Percentiles rank a stretch among this genome's conserved stretches.
These are phyloP conservation scores for Panicum miliaceum DNA, from an alignment of 176 grass and related monocot genomes.

Conservation along the genomic window DNA sequence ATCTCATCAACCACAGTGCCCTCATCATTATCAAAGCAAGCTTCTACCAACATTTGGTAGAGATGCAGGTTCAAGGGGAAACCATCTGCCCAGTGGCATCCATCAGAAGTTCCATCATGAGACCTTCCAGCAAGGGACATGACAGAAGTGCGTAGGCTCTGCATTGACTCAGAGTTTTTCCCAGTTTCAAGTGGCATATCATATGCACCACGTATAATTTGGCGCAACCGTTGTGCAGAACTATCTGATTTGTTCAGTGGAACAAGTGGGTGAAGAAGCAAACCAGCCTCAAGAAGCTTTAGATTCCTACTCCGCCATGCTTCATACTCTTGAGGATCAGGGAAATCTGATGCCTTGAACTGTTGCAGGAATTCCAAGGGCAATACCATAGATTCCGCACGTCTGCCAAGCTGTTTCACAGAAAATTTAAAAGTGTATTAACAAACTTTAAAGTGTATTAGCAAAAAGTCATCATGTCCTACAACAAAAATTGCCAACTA, in stretches of 20 bases:
- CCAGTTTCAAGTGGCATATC: constrained; percentile 89
- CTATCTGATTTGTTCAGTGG: constrained; percentile 75
- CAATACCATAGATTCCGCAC: constrained; percentile 80
- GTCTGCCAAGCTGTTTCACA: constrained; percentile 77
- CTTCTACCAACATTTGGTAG: constrained; percentile 91
- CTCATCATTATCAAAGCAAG: constrained; percentile 93
- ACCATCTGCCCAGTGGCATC: constrained; percentile 96
- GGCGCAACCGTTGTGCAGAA: constrained; percentile 73
- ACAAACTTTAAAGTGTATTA: background rate
- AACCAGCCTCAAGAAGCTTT: constrained; percentile 86
- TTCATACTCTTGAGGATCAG: constrained; percentile 79
- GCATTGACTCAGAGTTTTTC: constrained; percentile 92
- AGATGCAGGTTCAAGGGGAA: constrained; percentile 90
- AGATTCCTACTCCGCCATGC: constrained; percentile 82
- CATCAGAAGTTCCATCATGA: constrained; percentile 83
- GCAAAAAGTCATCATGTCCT: background rate
- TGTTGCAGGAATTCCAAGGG: constrained; percentile 96
- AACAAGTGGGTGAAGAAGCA: constrained; percentile 77
- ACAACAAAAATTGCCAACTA: background rate
- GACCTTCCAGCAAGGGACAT: constrained; percentile 75
- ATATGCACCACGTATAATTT: constrained; percentile 75
- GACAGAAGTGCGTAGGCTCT: constrained; percentile 74
- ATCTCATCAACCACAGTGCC: constrained; percentile 92
- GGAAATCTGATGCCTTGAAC: constrained; percentile 90
- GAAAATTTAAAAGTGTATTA: background rate